Percentiles rank a stretch among this genome's conserved stretches.
Conservation (phyloP, 306 rosid genomes). For the Rosa multiflora region DNA sequence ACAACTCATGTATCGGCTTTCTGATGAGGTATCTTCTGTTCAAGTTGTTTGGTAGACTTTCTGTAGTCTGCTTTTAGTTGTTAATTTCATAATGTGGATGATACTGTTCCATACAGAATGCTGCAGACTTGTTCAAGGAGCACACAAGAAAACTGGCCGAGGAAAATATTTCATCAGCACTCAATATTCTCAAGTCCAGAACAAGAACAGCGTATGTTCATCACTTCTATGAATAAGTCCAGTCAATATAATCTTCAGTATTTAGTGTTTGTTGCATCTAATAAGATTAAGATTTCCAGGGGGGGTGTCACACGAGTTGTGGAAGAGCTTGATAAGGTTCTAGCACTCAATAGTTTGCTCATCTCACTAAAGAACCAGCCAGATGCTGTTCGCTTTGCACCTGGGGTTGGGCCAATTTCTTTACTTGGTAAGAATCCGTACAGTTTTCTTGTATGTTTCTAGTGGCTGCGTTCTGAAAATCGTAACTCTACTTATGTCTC, state of each 20-base stretch:
- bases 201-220: constrained; percentile 71
- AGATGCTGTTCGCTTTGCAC: constrained; percentile 69
- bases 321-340: constrained; percentile 66
- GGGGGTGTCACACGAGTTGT: constrained; percentile 57
- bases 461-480: constrained; percentile 10
- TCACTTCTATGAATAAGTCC: constrained; percentile 6
- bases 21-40: constrained; percentile 69
- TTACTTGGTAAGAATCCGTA: constrained; percentile 21
- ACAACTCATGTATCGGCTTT: constrained; percentile 59
- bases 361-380: constrained; percentile 76
- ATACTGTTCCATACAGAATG: constrained; percentile 58
- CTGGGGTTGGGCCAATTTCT: constrained; percentile 87
- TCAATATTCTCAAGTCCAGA: constrained; percentile 68
- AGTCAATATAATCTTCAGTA: not conserved
- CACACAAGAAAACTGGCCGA: constrained; percentile 75
- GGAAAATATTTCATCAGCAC: constrained; percentile 69
- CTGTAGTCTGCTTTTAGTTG: constrained; percentile 13
- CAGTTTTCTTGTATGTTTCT: constrained; percentile 12
- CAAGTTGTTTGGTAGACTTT: constrained; percentile 17
- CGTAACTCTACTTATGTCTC: constrained; percentile 27
- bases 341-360: constrained; percentile 66
- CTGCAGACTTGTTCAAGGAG: constrained; percentile 74
- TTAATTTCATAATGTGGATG: constrained; percentile 15
- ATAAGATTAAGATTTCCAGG: constrained; percentile 52
- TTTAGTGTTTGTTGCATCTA: constrained; percentile 25